phyloP scores from a whole-genome alignment of 345 rosid genomes.

The Alliaria petiolata region DNA sequence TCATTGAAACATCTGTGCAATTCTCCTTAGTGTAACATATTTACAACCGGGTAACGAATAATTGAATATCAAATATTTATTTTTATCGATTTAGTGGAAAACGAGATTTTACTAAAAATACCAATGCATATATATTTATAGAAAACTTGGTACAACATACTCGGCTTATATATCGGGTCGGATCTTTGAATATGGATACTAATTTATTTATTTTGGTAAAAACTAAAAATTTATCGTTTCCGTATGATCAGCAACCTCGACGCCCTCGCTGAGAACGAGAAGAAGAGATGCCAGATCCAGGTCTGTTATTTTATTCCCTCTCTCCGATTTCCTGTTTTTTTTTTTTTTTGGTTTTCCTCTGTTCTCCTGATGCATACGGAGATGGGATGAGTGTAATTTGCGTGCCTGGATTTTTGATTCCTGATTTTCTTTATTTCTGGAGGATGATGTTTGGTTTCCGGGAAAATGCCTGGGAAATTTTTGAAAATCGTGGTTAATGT shows the following conservation, averaged over 20 bases:
- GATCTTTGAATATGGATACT: neutral
- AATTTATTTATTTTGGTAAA: no score
- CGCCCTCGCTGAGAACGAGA: slow-evolving; percentile 57
- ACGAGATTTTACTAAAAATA: neutral
- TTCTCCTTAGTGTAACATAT: neutral
- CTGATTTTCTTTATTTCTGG: neutral
- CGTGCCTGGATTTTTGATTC: neutral
- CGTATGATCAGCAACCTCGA: slow-evolving; percentile 74
- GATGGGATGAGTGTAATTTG: slow-evolving; percentile 26
- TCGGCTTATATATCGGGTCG: slow-evolving; percentile 7
- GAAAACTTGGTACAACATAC: neutral
- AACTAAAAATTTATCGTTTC: no score
- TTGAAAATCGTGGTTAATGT: neutral
- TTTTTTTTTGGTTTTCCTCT: neutral
- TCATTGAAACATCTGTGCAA: neutral
- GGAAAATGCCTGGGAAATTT: neutral
- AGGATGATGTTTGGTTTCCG: neutral
- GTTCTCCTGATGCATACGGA: neutral
- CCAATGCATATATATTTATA: neutral
- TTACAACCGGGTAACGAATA: neutral
- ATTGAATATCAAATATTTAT: neutral
- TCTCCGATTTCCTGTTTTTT: neutral
- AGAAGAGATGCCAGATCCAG: slow-evolving; percentile 61
- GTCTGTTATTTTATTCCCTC: slow-evolving; percentile 23
- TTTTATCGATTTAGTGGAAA: neutral